These are phyloP conservation scores for Lithohypha guttulata DNA, from an alignment of 2,329 filamentous ascomycete species.

Conservation along the genomic window DNA sequence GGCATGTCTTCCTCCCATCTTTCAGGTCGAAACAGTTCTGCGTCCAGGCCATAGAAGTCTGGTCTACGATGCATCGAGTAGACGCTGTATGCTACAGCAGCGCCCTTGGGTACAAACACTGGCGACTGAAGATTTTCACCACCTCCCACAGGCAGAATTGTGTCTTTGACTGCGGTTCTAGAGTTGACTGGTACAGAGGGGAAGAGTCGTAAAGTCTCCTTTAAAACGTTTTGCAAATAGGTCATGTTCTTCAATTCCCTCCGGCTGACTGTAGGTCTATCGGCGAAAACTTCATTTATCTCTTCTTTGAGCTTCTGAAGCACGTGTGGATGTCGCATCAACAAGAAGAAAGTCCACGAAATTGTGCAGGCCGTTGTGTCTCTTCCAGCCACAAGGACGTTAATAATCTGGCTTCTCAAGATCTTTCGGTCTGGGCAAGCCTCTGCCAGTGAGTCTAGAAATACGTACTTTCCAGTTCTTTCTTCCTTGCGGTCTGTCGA, in stretches of 20 bases:
- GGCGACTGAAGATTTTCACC: conserved; percentile 35
- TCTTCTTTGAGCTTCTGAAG: conserved; percentile 60
- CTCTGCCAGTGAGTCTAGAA: conserved; percentile 36
- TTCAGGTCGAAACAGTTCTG: conserved; percentile 37
- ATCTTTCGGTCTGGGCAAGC: conserved; percentile 25
- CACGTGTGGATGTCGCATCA: conserved; percentile 57
- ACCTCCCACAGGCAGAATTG: conserved; percentile 57
- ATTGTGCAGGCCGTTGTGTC: conserved; percentile 79
- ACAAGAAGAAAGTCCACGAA: conserved; percentile 63
- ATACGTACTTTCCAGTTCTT: conserved; percentile 30
- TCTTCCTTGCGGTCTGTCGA: conserved; percentile 23
- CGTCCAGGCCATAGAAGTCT: conserved; percentile 34
- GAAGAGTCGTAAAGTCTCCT: conserved; percentile 57
- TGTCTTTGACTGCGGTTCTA: conserved; percentile 59
- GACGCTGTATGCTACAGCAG: conserved; percentile 39
- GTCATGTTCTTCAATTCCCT: conserved; percentile 9
- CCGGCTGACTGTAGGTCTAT: conserved; percentile 32
- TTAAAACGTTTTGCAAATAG: conserved; percentile 39
- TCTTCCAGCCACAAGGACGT: conserved; percentile 65
- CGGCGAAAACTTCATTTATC: conserved; percentile 46
- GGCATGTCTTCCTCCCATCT: conserved; percentile 42
- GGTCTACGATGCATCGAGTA: conserved; percentile 41
- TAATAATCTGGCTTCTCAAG: conserved; percentile 32
- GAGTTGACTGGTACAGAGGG: conserved; percentile 70
- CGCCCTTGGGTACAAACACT: conserved; percentile 37